phyloP scores from a whole-genome alignment of 345 rosid species.

The Triadica sebifera region DNA sequence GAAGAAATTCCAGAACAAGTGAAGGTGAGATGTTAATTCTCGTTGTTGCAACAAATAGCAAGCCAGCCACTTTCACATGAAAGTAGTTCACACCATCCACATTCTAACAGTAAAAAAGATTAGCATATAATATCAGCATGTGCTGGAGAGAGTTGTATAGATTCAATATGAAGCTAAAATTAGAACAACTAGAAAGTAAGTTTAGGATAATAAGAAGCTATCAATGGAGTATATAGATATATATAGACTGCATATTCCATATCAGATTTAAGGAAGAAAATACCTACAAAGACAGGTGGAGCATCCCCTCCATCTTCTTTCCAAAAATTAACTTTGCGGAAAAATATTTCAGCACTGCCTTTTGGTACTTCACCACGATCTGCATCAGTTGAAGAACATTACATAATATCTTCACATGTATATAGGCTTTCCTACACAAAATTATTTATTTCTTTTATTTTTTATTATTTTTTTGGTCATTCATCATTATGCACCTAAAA shows the following conservation, averaged over 20 bases:
- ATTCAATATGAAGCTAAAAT: too few relatives aligned
- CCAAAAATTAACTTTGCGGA: conserved; percentile 97
- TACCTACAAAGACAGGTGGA: conserved; percentile 99
- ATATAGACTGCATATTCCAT: not conserved
- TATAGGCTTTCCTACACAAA: too few relatives aligned
- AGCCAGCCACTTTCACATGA: conserved; percentile 90
- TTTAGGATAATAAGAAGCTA: too few relatives aligned
- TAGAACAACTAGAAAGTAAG: too few relatives aligned
- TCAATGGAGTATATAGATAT: not conserved
- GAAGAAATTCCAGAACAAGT: conserved; percentile 91
- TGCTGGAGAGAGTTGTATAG: not conserved
- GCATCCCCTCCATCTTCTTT: conserved; percentile 90
- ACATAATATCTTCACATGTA: not conserved
- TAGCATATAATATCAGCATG: not conserved
- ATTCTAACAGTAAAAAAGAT: conserved; percentile 35
- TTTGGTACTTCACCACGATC: conserved; percentile 89
- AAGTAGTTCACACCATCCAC: conserved; percentile 97
- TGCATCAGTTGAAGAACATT: conserved; percentile 21
- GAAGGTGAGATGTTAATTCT: conserved; percentile 88
- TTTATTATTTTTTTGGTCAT: not conserved
- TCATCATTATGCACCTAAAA: not conserved
- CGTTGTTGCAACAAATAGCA: conserved; percentile 89
- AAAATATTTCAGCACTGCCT: conserved; percentile 89
- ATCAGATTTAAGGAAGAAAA: conserved; percentile 29
- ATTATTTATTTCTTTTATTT: too few relatives aligned